Evolutionary conservation across 768 basidiomycete species (phyloP).

Genomic region (Russula vinacea): DNA sequence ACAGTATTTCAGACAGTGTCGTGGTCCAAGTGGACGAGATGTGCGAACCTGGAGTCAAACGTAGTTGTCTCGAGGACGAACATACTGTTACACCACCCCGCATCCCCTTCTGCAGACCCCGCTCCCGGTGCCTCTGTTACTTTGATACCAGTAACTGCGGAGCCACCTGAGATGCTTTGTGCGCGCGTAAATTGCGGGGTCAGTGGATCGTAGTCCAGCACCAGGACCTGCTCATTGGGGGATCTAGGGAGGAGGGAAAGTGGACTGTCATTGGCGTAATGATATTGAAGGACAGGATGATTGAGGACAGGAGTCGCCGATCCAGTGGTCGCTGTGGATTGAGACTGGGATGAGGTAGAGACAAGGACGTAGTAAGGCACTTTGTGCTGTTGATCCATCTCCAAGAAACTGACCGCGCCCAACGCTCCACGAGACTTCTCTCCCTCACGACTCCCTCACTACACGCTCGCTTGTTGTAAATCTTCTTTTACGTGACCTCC

Average conservation of each 20-base stretch:
- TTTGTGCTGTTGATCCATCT: constrained; percentile 27
- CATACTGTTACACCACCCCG: constrained; percentile 57
- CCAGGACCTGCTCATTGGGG: constrained; percentile 65
- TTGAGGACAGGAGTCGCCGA: constrained; percentile 43
- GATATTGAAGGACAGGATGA: constrained; percentile 76
- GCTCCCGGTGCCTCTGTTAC: constrained; percentile 74
- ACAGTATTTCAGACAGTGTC: not conserved
- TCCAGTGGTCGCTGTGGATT: constrained; percentile 39
- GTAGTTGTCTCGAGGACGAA: constrained; percentile 67
- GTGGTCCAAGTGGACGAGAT: not conserved
- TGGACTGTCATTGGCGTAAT: constrained; percentile 76
- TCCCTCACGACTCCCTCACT: not conserved
- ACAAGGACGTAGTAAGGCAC: constrained; percentile 69
- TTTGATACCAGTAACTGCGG: constrained; percentile 56
- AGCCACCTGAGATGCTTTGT: constrained; percentile 48
- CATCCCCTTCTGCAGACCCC: constrained; percentile 47
- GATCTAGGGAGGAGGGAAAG: constrained; percentile 57
- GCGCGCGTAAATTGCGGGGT: constrained; percentile 42
- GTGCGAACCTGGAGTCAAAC: constrained; percentile 46
- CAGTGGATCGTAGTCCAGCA: constrained; percentile 64
- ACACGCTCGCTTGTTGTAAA: not conserved
- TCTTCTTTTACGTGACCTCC: too few relatives aligned
- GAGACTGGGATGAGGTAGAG: constrained; percentile 51
- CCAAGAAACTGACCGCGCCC: not conserved
- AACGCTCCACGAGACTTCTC: not conserved